Evolutionary conservation across 148 eudicot species (phyloP).

Genomic region (Salicornia ramosissima): DNA sequence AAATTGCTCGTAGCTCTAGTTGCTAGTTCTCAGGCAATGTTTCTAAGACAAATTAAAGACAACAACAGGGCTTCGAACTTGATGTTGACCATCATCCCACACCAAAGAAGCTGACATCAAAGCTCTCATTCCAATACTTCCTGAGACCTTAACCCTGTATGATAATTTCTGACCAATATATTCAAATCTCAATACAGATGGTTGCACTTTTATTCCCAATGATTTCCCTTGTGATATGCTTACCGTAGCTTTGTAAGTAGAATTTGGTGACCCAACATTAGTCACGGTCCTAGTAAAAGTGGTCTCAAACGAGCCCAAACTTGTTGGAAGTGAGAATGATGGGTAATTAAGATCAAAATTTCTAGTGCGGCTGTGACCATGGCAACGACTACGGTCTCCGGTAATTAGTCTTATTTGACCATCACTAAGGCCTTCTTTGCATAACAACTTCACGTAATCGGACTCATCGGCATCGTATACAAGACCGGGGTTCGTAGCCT

Average conservation of each 20-base stretch:
- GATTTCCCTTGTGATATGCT: neutral
- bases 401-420: conserved; percentile 15
- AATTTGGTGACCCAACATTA: conserved; percentile 31
- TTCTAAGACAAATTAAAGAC: conserved; percentile 28
- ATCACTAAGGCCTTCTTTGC: conserved; percentile 26
- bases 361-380: neutral
- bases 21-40: no score
- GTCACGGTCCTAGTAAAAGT: conserved; percentile 32
- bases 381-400: conserved; percentile 18
- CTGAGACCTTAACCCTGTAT: conserved; percentile 25
- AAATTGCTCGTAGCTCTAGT: no score
- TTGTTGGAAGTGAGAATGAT: conserved; percentile 25
- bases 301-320: conserved; percentile 16
- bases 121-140: conserved; percentile 17
- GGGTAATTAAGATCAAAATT: conserved; percentile 34
- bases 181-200: conserved; percentile 23
- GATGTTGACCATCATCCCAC: conserved; percentile 46
- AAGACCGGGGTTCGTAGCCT: conserved; percentile 32
- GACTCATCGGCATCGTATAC: conserved; percentile 25
- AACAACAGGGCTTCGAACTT: conserved; percentile 47
- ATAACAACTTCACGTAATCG: conserved; percentile 35
- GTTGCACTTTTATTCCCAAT: conserved; percentile 24
- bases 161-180: conserved; percentile 23
- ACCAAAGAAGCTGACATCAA: conserved; percentile 35
- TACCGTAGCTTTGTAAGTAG: conserved; percentile 19